Conservation (phyloP, 164 flowering plant species). For the Litsea cubeba region DNA sequence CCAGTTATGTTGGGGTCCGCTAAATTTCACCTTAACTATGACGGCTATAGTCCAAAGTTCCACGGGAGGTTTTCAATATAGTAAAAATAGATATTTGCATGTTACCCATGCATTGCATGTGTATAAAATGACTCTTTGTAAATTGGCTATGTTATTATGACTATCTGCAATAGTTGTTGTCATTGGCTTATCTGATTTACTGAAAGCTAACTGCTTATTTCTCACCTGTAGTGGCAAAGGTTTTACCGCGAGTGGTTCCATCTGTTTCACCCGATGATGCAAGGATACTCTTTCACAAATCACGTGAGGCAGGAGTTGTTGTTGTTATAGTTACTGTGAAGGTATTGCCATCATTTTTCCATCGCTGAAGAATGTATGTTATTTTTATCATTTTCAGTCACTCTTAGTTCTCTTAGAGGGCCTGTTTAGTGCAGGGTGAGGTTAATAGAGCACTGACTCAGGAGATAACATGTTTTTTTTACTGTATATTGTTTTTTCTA, state of each 20-base stretch:
- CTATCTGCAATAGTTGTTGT: no score
- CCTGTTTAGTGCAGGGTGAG: not conserved
- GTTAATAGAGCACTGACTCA: not conserved
- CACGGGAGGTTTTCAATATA: not conserved
- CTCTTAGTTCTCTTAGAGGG: not conserved
- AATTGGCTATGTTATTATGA: no score
- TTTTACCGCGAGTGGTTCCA: conserved; percentile 40
- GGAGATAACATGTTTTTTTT: not conserved
- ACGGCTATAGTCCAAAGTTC: not conserved
- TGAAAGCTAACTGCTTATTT: not conserved
- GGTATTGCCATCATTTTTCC: conserved; percentile 19
- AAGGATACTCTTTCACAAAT: conserved; percentile 30
- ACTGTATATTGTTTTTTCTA: no score
- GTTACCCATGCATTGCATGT: not conserved
- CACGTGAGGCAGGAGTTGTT: conserved; percentile 30
- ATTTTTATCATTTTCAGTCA: not conserved
- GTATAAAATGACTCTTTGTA: no score
- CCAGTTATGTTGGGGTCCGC: no score
- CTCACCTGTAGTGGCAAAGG: conserved; percentile 28
- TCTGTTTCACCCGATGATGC: conserved; percentile 35
- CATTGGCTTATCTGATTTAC: not conserved
- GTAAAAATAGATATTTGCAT: not conserved
- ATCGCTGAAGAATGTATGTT: not conserved
- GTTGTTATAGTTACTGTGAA: conserved; percentile 39
- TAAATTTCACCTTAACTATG: no score